Conservation (phyloP, 306 rosid genomes). For the Quercus dentata region DNA sequence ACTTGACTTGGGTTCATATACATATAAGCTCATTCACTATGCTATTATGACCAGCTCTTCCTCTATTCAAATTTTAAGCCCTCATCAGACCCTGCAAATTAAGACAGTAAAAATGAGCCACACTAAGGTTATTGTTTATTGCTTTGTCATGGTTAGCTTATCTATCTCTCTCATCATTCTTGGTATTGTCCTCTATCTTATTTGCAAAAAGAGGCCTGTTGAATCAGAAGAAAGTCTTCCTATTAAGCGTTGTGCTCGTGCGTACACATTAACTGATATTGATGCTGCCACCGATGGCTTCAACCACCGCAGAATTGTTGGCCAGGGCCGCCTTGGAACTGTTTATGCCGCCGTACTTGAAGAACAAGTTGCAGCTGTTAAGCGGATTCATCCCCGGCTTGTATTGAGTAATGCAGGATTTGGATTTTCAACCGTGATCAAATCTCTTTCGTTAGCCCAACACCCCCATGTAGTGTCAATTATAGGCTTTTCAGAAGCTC, state of each 20-base stretch:
- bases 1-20: neutral
- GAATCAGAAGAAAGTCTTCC: constrained; percentile 51
- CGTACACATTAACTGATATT: constrained; percentile 47
- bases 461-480: constrained; percentile 77
- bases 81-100: neutral
- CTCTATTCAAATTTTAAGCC: constrained; percentile 16
- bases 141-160: constrained; percentile 36
- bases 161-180: constrained; percentile 50
- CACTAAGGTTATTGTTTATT: constrained; percentile 38
- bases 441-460: constrained; percentile 65
- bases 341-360: constrained; percentile 63
- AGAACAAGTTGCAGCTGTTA: constrained; percentile 53
- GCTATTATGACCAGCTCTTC: constrained; percentile 15
- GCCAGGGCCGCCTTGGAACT: constrained; percentile 74
- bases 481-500: constrained; percentile 77
- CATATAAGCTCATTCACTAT: constrained; percentile 11
- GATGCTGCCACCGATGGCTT: constrained; percentile 80
- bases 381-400: constrained; percentile 64
- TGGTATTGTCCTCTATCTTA: constrained; percentile 30
- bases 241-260: constrained; percentile 38
- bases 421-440: constrained; percentile 56
- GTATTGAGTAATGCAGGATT: constrained; percentile 75
- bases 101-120: constrained; percentile 39
- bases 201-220: constrained; percentile 55
- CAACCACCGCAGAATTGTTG: constrained; percentile 58